Evolutionary conservation across 2,329 filamentous ascomycete species (phyloP).

Genomic region (Verticillium nubilum): DNA sequence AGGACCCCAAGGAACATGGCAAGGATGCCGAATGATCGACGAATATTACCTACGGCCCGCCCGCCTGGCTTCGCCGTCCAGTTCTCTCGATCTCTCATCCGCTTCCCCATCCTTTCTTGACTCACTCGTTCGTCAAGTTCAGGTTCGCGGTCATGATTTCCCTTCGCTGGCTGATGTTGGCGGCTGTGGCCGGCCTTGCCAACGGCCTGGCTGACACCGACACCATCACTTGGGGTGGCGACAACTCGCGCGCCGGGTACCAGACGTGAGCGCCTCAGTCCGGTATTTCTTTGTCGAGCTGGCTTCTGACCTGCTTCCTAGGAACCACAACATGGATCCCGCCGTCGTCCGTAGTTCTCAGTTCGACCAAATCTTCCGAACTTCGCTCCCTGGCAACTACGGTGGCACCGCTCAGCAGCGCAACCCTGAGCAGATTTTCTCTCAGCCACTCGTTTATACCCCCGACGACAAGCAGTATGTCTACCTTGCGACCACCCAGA

Average conservation of each 20-base stretch:
- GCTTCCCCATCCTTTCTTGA: neutral
- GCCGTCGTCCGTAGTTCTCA: constrained; percentile 47
- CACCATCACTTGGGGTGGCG: constrained; percentile 56
- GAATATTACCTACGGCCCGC: constrained; percentile 1
- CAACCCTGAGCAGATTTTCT: constrained; percentile 51
- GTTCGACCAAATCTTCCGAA: constrained; percentile 51
- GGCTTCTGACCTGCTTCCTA: constrained; percentile 3
- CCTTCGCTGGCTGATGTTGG: constrained; percentile 17
- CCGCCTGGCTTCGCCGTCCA: neutral
- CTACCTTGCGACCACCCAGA: constrained; percentile 51
- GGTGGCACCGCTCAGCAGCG: constrained; percentile 41
- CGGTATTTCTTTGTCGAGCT: neutral
- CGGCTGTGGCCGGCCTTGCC: constrained; percentile 26
- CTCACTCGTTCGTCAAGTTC: neutral
- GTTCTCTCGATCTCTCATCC: neutral
- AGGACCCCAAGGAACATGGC: neutral
- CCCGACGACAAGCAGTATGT: constrained; percentile 44
- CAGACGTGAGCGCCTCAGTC: constrained; percentile 34
- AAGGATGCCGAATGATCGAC: neutral
- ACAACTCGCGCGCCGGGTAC: constrained; percentile 48
- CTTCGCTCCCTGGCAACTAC: constrained; percentile 45
- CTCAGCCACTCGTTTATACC: constrained; percentile 45
- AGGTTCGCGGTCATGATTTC: constrained; percentile 7
- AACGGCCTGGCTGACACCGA: constrained; percentile 38
- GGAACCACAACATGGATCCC: constrained; percentile 60